These are phyloP conservation scores for Hygrophoropsis aurantiaca DNA, from an alignment of 768 basidiomycete genomes.

Conservation along the genomic window DNA sequence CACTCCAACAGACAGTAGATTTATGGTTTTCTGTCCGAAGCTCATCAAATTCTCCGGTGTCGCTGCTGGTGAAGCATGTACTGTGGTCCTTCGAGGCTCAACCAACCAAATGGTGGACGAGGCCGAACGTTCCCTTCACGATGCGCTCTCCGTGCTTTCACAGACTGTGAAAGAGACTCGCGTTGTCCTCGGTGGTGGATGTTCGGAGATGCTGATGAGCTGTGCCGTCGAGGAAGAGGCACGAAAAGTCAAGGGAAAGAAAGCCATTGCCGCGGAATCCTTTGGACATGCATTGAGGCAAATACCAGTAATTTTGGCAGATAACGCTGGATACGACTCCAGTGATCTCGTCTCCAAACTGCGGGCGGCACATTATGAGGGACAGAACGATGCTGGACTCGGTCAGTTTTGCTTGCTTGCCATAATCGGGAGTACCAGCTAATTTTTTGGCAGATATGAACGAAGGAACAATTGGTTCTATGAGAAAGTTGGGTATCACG, in stretches of 20 bases:
- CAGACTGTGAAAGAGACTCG: conserved; percentile 98
- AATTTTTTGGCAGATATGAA: conserved; percentile 72
- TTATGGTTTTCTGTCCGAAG: too few species aligned
- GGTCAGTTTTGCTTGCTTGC: conserved; percentile 47
- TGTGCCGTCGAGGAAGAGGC: conserved; percentile 91
- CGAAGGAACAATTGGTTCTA: conserved; percentile 78
- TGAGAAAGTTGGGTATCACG: conserved; percentile 85
- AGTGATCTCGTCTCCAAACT: conserved; percentile 89
- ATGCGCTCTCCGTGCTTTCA: conserved; percentile 94
- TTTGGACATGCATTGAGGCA: conserved; percentile 87
- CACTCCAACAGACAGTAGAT: too few species aligned
- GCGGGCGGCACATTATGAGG: conserved; percentile 93
- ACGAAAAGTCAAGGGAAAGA: conserved; percentile 85
- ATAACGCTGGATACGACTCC: conserved; percentile 98
- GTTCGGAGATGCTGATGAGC: conserved; percentile 98
- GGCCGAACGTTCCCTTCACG: conserved; percentile 95
- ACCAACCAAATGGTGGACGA: conserved; percentile 99
- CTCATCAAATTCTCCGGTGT: conserved; percentile 99
- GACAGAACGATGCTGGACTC: conserved; percentile 80
- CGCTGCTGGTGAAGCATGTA: conserved; percentile 96
- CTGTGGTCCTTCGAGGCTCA: conserved; percentile 94
- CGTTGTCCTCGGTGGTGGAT: conserved; percentile 92
- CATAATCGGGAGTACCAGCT: background rate
- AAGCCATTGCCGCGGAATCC: conserved; percentile 92
- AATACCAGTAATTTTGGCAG: conserved; percentile 95